Base-by-base conservation (phyloP, 2,329 filamentous ascomycete species). In the Elsinoe necatrix region DNA sequence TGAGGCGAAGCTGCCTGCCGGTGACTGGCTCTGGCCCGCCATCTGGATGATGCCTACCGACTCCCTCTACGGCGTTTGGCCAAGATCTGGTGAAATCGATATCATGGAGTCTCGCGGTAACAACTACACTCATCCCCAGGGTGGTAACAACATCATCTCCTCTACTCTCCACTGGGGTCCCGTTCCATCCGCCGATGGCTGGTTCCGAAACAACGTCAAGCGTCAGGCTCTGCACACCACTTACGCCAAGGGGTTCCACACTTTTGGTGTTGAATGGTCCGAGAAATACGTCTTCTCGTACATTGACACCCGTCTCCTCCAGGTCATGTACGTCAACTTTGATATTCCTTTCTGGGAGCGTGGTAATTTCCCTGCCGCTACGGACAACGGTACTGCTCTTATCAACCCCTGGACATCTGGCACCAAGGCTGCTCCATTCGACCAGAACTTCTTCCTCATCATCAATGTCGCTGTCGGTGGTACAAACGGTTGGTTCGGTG, bases 1-100 rank as follows among this genome's bases (percentile, higher is more conserved):
- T 4, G 83, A 79, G 1, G 89, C 89, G 23, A 85, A 85, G 71
- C 73, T 93, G 25, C 87, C 89, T 3, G 70, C 75, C 48, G 89
- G 89, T 55, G 88, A 93, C 72, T 93, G 89, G 89, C 78, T 95
- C 9, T 93, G 89, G 89, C 89, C 89, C 1, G 87, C 87, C n/a
- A 92, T 95, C 65, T 91, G 87, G 86, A 87, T 95, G 86, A 76
- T 93, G 75, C 89, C 89, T 1, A 82, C 81, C 47, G 76, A 84
- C 42, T 77, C 83, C 55, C 83, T 75, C 0, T 95, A 93, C 67
- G 89, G 89, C 1, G 65, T 77, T 1, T 95, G 89, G 89, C 89
- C 89, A 1, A 72, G 75, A 6, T 90, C 86, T 7, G 89, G 89
- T 45, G 88, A 93, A 71, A 93, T 95, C 54, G 89, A 95, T 68